Conservation (phyloP, 2,329 filamentous ascomycete species). For the Plenodomus biglobosus region DNA sequence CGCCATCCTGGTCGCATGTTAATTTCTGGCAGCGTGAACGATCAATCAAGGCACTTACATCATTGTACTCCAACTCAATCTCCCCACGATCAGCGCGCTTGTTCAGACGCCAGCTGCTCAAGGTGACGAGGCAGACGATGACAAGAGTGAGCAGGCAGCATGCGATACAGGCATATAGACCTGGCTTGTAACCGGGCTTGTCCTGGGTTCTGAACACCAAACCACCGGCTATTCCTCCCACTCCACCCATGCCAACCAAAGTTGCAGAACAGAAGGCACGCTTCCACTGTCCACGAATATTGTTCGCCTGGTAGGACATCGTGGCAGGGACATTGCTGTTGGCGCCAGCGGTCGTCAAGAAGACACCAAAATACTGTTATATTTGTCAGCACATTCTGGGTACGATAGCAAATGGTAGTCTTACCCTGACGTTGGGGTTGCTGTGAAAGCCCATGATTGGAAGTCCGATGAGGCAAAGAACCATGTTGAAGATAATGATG, state of each 20-base stretch:
- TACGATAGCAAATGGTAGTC: not conserved
- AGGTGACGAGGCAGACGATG: conserved; percentile 35
- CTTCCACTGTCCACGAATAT: conserved; percentile 88
- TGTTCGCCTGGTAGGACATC: conserved; percentile 83
- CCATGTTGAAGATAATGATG: conserved; percentile 65
- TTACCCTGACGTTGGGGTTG: conserved; percentile 54
- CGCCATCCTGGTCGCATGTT: conserved; percentile 25
- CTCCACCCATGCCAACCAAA: conserved; percentile 72
- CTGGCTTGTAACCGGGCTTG: conserved; percentile 38
- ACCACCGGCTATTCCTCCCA: conserved; percentile 76
- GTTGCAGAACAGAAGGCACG: conserved; percentile 76
- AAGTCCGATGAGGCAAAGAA: conserved; percentile 68
- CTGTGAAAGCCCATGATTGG: conserved; percentile 70
- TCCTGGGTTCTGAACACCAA: conserved; percentile 65
- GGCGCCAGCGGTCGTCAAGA: conserved; percentile 73
- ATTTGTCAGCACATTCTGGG: not conserved
- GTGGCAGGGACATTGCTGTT: conserved; percentile 75
- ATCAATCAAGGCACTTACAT: conserved; percentile 26
- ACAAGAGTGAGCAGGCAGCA: conserved; percentile 42
- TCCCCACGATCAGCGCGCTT: conserved; percentile 46
- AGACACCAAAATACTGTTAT: conserved; percentile 67
- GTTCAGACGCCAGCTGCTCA: conserved; percentile 42
- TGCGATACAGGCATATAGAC: conserved; percentile 45
- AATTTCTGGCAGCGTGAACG: conserved; percentile 4
- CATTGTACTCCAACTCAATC: conserved; percentile 45